Percentiles rank a stretch among this genome's conserved stretches.
phyloP scores from a whole-genome alignment of 768 basidiomycete genomes.

The Nevesoporus exiguus region DNA sequence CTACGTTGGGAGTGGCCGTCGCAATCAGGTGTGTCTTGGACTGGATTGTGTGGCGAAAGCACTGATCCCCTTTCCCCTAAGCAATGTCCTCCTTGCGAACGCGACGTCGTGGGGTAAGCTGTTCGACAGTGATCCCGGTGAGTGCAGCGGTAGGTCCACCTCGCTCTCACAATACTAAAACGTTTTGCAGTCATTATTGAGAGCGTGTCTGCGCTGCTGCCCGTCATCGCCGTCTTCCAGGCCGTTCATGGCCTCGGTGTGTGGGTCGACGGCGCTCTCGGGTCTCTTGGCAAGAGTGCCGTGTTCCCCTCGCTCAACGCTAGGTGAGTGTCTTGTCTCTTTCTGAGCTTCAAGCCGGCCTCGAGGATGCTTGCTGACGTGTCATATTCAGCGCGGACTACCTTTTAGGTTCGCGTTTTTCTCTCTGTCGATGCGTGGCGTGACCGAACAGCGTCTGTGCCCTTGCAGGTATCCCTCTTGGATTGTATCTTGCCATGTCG shows the following conservation, averaged over 20 bases:
- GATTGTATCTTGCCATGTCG: constrained; percentile 20
- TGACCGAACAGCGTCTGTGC: background rate
- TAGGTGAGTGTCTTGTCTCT: constrained; percentile 10
- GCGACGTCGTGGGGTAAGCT: constrained; percentile 50
- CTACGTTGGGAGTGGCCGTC: constrained; percentile 15
- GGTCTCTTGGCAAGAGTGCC: constrained; percentile 17
- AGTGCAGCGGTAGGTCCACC: constrained; percentile 4
- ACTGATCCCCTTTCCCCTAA: background rate
- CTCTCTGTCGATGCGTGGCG: background rate
- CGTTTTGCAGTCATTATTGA: constrained; percentile 36
- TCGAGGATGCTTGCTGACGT: background rate
- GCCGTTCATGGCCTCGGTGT: constrained; percentile 20
- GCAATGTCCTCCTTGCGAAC: constrained; percentile 42
- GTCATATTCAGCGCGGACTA: constrained; percentile 16
- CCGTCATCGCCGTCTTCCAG: constrained; percentile 34
- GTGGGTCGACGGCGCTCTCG: constrained; percentile 19
- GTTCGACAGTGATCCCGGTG: constrained; percentile 54
- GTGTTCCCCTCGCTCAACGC: constrained; percentile 23
- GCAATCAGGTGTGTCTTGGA: constrained; percentile 6
- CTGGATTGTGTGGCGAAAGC: background rate
- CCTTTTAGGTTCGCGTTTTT: constrained; percentile 29
- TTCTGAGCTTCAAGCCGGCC: background rate
- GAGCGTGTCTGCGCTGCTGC: constrained; percentile 50
- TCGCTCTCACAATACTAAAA: background rate
- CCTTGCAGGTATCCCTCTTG: constrained; percentile 33